phyloP scores from a whole-genome alignment of 768 basidiomycete genomes.

The Tulasnella sp. region DNA sequence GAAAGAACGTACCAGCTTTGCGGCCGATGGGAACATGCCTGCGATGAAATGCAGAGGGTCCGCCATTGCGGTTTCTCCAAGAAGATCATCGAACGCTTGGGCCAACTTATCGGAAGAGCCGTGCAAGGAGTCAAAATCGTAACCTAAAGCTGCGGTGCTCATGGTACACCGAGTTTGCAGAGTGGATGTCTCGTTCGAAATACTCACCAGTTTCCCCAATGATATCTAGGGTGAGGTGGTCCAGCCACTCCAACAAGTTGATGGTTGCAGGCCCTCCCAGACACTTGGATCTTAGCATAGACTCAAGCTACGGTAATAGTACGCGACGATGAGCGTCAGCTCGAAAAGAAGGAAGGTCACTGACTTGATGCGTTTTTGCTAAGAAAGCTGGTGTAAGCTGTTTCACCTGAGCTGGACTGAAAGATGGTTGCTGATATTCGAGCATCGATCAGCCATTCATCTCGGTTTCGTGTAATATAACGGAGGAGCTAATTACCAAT shows the following conservation, averaged over 20 bases:
- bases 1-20: slow-evolving; percentile 8
- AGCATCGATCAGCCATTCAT: background rate
- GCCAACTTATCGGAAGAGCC: slow-evolving; percentile 18
- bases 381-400: slow-evolving; percentile 56
- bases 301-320: background rate
- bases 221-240: slow-evolving; percentile 33
- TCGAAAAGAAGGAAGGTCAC: background rate
- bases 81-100: slow-evolving; percentile 1
- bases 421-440: slow-evolving; percentile 5
- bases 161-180: background rate
- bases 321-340: background rate
- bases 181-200: background rate
- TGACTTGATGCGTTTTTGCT: slow-evolving; percentile 52
- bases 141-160: slow-evolving; percentile 38
- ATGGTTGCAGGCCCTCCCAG: background rate
- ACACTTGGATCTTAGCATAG: background rate
- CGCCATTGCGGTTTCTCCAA: background rate
- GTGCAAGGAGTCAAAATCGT: slow-evolving; percentile 39
- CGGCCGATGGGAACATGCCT: background rate
- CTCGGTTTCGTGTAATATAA: background rate
- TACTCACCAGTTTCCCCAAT: slow-evolving; percentile 34
- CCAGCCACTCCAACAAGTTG: slow-evolving; percentile 20
- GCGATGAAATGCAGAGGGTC: background rate
- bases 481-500: background rate
- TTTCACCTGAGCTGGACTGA: slow-evolving; percentile 49